These are phyloP conservation scores for Uronychia setigera DNA, from an alignment of 73 alveolate species.

Conservation along the genomic window DNA sequence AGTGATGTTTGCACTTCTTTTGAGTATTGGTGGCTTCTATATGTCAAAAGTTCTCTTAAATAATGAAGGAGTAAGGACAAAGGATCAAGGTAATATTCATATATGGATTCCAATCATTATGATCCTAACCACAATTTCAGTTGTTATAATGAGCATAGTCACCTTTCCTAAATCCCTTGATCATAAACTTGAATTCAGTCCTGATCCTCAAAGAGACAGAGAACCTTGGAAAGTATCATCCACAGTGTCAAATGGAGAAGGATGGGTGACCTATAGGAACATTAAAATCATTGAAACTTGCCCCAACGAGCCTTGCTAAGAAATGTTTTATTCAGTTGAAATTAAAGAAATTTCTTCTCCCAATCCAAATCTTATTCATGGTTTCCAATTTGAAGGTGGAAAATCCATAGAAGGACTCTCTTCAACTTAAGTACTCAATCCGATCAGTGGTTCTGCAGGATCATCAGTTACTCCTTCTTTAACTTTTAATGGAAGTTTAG, in stretches of 20 bases:
- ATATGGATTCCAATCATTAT: not conserved
- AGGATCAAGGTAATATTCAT: not conserved
- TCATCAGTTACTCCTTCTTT: too few species aligned
- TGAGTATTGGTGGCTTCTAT: not conserved
- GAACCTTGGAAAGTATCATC: not conserved
- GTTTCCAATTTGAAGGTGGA: too few species aligned
- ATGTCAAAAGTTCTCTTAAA: not conserved
- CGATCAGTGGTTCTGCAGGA: too few species aligned
- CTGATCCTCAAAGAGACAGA: not conserved
- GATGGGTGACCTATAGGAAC: not conserved
- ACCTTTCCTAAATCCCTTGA: not conserved
- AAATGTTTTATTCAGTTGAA: too few species aligned
- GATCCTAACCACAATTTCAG: not conserved
- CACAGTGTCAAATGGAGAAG: not conserved
- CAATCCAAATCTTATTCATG: too few species aligned
- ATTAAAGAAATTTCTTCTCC: too few species aligned
- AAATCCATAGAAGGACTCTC: too few species aligned
- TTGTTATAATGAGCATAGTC: too few species aligned
- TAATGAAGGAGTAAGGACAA: not conserved
- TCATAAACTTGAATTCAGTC: not conserved
- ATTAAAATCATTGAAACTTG: not conserved
- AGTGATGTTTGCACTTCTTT: not conserved
- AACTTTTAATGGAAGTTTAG: too few species aligned
- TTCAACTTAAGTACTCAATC: too few species aligned
- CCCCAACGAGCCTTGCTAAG: too few species aligned